Evolutionary conservation across 78 protist genomes (phyloP).

Genomic region (Ministeria vibrans): DNA sequence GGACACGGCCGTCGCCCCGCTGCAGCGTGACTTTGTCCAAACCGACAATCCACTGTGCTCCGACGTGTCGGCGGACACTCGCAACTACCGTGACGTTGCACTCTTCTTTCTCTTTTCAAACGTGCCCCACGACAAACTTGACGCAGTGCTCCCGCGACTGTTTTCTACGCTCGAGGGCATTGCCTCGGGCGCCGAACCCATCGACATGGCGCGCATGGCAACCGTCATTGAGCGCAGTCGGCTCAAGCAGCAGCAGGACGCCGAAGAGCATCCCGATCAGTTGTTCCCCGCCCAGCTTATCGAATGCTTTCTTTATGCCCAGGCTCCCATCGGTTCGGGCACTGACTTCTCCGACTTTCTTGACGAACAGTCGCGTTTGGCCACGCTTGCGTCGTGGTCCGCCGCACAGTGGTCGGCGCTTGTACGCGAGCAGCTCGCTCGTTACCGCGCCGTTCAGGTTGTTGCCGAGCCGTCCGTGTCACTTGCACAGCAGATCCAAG

Average conservation of each 20-base stretch:
- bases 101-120: background rate
- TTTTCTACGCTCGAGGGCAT: background rate
- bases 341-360: background rate
- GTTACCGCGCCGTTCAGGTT: background rate
- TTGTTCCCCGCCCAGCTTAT: background rate
- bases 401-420: background rate
- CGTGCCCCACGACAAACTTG: slow-evolving; percentile 10
- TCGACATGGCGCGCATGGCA: slow-evolving; percentile 36
- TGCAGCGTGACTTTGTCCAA: slow-evolving; percentile 14
- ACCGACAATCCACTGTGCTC: slow-evolving; percentile 24
- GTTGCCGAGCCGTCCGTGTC: background rate
- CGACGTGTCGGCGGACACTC: background rate
- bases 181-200: background rate
- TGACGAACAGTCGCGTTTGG: background rate
- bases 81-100: background rate
- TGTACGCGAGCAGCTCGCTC: background rate
- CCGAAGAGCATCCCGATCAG: slow-evolving; percentile 10
- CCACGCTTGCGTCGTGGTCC: background rate
- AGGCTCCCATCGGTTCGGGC: background rate
- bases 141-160: background rate
- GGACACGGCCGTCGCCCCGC: slow-evolving; percentile 38
- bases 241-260: background rate
- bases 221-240: background rate
- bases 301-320: background rate
- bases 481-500: background rate